Conservation (phyloP, 345 rosid species). For the Brassica carinata region DNA sequence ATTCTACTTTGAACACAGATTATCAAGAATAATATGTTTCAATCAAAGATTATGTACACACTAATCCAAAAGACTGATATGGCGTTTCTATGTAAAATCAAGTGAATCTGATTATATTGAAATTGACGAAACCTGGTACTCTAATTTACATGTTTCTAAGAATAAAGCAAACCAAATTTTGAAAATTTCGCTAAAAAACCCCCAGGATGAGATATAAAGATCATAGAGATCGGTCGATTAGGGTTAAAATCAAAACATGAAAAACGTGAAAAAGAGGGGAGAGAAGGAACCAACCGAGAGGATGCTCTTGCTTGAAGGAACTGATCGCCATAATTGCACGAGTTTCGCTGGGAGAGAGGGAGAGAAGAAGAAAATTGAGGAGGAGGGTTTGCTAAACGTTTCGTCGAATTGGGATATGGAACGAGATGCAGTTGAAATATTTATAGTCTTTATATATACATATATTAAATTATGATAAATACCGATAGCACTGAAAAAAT, state of each 20-base stretch:
- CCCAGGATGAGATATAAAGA: neutral
- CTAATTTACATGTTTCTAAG: neutral
- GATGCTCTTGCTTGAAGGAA: conserved; percentile 89
- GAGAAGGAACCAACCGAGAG: conserved; percentile 62
- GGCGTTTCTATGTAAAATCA: neutral
- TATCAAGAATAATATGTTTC: neutral
- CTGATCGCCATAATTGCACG: conserved; percentile 60
- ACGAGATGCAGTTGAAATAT: neutral
- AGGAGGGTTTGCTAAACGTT: conserved; percentile 5
- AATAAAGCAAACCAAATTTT: neutral
- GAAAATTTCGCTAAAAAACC: neutral
- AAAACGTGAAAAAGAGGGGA: neutral
- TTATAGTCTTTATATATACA: neutral
- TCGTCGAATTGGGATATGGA: conserved; percentile 1
- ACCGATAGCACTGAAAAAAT: too few relatives aligned
- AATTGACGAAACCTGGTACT: neutral
- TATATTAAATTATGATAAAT: neutral
- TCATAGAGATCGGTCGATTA: neutral
- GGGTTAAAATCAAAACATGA: neutral
- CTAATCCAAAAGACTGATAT: neutral
- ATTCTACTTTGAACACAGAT: neutral
- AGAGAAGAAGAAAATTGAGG: neutral
- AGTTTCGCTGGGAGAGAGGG: conserved; percentile 21
- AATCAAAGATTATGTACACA: neutral
- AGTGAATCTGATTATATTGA: neutral